Base-by-base conservation (phyloP, 352 stramenopile species). In the Phytophthora colocasiae region DNA sequence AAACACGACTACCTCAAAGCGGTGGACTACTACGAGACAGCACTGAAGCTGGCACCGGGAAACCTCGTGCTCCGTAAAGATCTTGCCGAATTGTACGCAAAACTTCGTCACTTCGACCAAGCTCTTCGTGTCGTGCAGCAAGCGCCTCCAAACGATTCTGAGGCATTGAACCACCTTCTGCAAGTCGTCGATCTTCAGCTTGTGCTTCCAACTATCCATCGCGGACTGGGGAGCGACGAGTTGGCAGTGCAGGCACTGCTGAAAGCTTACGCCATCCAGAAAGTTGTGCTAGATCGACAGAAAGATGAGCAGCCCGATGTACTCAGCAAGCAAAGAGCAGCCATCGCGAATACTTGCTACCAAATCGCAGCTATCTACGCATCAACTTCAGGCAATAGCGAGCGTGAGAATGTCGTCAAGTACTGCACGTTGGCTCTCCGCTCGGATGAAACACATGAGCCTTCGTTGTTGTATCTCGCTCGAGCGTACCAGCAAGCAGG, bases 1-100 rank as follows among this genome's bases (percentile, higher is more conserved):
- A 98, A 96, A 57, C 95, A 98, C 67, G 92, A 98, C 75, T 98
- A 98, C 69, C 61, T 91, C 50, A 90, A 95, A 57, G 95, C 95
- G 22, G 84, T 98, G 7, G 91, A 98, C 27, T 98, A 98, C 78
- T 98, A 98, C 69, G 87, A 97, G 57, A 92, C 83, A 27, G 91
- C 94, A 11, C 65, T 98, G 41, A 86, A 94, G 43, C 73, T 94
- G 36, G 74, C 85, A 15, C 83, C 90, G 11, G 65, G 69, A 15
- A 96, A 95, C 57, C 77, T 93, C 15, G 65, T 90, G 41, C 60
- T 98, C 11, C 85, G 92, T 17, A 93, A 93, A 62, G 93, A 98
- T 66, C 78, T 98, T 4, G 91, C 91, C 1, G 86, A 93, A 60
- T 66, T 98, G 22, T 98, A 97, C 66, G 61, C 91, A 8, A 96